Base-by-base conservation (phyloP, 352 stramenopile genomes). In the Pythium sp. region DNA sequence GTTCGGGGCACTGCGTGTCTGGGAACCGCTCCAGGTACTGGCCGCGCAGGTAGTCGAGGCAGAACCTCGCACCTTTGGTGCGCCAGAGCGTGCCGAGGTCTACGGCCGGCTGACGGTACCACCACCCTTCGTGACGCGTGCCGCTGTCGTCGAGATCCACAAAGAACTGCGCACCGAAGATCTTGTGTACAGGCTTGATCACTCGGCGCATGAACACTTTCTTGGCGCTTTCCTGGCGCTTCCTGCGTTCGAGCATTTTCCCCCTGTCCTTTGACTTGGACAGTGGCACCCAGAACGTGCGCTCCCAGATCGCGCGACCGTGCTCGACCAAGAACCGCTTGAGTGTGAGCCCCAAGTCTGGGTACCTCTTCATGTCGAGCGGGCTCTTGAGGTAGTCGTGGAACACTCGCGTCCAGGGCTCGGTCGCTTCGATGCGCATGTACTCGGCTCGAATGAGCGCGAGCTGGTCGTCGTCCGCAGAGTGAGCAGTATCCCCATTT, bases 301-400 rank as follows among this genome's bases (percentile, higher is more conserved):
- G 73, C 55, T 80, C 73, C 76, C 76, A 82, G 12, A 78, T 58
- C 22, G 76, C 76, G 43, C 55, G 75, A 5, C 64, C 70, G 36
- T 81, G 62, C 0, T 30, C 34, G 1, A 49, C 38, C 63, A 76
- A 67, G 32, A 82, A 80, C 2, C 54, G n/a, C 24, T 69, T 30
- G 55, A 82, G 49, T 7, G 34, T n/a, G 15, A 49, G 22, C 11
- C 53, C 53, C 36, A 80, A 20, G 36, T 51, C 30, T 30, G 63
- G 46, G n/a, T 71, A 30, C 51, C 63, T 49, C 1, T 55, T 30
- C 22, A 49, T 28, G n/a, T 66, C 69, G 55, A 80, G 72, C 26
- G 73, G 76, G 62, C 69, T 43, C 3, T 38, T 9, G 24, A 82
- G 65, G 0, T 47, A 51, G 1, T 63, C 57, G 18, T 77, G 64